These are phyloP conservation scores for Colletotrichum costaricense DNA, from an alignment of 2,329 filamentous ascomycete species.

Conservation along the genomic window DNA sequence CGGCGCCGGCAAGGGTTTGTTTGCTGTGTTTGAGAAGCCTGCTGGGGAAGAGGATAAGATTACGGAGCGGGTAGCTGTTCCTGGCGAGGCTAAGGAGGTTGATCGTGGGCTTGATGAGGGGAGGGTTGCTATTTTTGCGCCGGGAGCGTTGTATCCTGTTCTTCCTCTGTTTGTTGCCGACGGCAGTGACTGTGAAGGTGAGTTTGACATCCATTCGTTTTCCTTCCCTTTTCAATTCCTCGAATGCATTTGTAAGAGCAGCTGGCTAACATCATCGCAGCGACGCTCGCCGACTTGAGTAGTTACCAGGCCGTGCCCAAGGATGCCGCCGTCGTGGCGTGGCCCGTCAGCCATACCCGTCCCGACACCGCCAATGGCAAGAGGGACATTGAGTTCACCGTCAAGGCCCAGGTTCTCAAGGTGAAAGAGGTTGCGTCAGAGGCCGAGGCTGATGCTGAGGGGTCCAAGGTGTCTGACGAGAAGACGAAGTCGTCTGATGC, in stretches of 20 bases:
- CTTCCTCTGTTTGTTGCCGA: constrained; percentile 55
- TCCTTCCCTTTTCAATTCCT: not conserved
- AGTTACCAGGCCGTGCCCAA: constrained; percentile 42
- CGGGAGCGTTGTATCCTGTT: constrained; percentile 55
- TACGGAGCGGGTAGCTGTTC: constrained; percentile 46
- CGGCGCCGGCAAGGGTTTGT: constrained; percentile 49
- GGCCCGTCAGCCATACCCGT: constrained; percentile 43
- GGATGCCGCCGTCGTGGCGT: constrained; percentile 45
- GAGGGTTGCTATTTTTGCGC: constrained; percentile 54
- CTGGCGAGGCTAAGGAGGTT: constrained; percentile 39
- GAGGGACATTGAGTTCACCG: constrained; percentile 43
- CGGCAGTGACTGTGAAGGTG: constrained; percentile 50
- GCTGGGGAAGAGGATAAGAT: constrained; percentile 51
- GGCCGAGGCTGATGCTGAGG: constrained; percentile 1
- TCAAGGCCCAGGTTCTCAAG: constrained; percentile 45
- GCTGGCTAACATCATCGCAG: not conserved
- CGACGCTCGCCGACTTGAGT: constrained; percentile 39
- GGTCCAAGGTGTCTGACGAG: not conserved
- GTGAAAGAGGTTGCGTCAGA: constrained; percentile 14
- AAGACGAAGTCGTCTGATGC: not conserved
- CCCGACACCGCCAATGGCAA: constrained; percentile 40
- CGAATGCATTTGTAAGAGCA: not conserved
- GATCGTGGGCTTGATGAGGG: constrained; percentile 41
- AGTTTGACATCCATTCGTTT: constrained; percentile 15
- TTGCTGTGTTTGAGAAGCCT: constrained; percentile 53